Conservation (phyloP, 257 asterid genomes). For the Plantago major region DNA sequence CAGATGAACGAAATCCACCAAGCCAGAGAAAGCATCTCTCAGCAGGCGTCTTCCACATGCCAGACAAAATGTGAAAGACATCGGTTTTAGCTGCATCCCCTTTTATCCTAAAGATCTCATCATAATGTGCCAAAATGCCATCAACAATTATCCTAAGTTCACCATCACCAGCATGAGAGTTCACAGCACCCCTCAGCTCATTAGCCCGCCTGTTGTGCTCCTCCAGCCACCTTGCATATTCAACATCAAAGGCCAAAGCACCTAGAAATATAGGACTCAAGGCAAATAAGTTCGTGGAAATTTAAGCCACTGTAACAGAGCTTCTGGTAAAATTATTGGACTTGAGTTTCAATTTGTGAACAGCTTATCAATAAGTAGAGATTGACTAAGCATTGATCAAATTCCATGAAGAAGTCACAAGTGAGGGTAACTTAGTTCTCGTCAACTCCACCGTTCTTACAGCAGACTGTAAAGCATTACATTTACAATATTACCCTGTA, state of each 20-base stretch:
- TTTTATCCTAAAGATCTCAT: constrained; percentile 84
- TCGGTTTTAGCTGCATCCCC: constrained; percentile 93
- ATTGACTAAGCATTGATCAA: too few relatives aligned
- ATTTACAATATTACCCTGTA: too few relatives aligned
- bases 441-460: too few relatives aligned
- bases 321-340: too few relatives aligned
- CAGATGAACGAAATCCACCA: constrained; percentile 96
- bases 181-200: constrained; percentile 94
- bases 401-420: too few relatives aligned
- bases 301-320: too few relatives aligned
- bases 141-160: constrained; percentile 94
- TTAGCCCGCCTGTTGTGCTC: constrained; percentile 82
- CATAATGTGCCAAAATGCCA: constrained; percentile 78
- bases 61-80: constrained; percentile 89
- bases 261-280: constrained; percentile 40
- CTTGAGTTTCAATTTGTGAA: too few relatives aligned
- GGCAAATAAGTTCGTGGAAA: too few relatives aligned
- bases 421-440: too few relatives aligned
- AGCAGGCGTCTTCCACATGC: constrained; percentile 99
- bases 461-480: too few relatives aligned
- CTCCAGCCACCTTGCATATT: constrained; percentile 95
- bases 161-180: constrained; percentile 88
- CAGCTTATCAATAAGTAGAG: too few relatives aligned
- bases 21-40: constrained; percentile 98
- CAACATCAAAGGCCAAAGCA: constrained; percentile 96